Percentiles rank a stretch among this genome's conserved stretches.
phyloP scores from a whole-genome alignment of 345 rosid genomes.

The Odontarrhena argentea region DNA sequence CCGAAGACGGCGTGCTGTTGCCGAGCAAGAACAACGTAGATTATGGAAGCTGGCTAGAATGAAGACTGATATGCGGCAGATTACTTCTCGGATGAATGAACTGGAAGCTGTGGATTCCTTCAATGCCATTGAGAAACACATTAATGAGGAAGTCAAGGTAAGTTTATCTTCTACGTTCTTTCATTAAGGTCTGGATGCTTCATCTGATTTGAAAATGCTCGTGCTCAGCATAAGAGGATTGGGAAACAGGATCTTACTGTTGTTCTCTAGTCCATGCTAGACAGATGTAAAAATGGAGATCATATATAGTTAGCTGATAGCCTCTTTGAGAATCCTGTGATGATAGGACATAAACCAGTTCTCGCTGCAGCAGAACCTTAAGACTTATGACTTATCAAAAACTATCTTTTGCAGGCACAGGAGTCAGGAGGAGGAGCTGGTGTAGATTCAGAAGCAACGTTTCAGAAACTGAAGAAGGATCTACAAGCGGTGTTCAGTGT shows the following conservation, averaged over 20 bases:
- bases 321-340: not conserved
- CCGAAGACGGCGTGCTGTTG: slow-evolving; percentile 72
- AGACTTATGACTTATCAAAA: not conserved
- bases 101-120: slow-evolving; percentile 91
- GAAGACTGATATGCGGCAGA: slow-evolving; percentile 67
- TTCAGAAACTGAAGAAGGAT: slow-evolving; percentile 77
- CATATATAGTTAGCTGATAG: not conserved
- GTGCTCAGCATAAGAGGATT: not conserved
- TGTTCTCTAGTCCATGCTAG: not conserved
- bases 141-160: slow-evolving; percentile 72
- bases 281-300: slow-evolving; percentile 3
- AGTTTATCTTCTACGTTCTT: slow-evolving; percentile 14
- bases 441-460: slow-evolving; percentile 48
- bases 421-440: slow-evolving; percentile 47
- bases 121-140: slow-evolving; percentile 82
- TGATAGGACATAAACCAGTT: slow-evolving; percentile 3
- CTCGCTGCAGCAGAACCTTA: not conserved
- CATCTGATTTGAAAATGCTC: slow-evolving; percentile 7
- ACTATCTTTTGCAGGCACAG: slow-evolving; percentile 47
- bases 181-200: slow-evolving; percentile 16
- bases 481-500: slow-evolving; percentile 66
- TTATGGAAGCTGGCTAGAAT: slow-evolving; percentile 87
- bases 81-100: slow-evolving; percentile 74
- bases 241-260: not conserved
- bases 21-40: slow-evolving; percentile 84